Percentiles rank a stretch among this genome's conserved stretches.
Conservation (phyloP, 306 rosid species). For the Sicyos edulis region DNA sequence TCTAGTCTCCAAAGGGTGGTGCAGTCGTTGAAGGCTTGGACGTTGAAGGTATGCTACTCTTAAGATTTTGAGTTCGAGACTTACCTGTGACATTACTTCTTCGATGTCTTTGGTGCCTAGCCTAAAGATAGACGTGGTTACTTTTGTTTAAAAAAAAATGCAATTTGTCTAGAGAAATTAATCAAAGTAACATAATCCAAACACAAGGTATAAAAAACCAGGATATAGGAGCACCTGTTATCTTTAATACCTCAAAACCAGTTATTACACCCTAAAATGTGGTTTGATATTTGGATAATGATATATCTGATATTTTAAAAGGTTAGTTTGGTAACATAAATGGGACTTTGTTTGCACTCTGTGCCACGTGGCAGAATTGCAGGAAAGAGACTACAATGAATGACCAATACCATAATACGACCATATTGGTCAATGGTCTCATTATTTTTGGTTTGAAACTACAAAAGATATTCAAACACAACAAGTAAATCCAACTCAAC, state of each 20-base stretch:
- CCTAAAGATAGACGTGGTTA: too few species aligned
- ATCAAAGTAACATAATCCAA: too few species aligned
- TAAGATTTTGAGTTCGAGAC: too few species aligned
- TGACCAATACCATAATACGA: slow-evolving; percentile 37
- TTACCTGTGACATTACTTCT: too few species aligned
- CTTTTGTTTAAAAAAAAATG: too few species aligned
- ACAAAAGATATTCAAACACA: slow-evolving; percentile 4
- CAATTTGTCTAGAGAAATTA: too few species aligned
- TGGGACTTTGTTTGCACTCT: background rate
- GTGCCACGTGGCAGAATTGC: slow-evolving; percentile 39
- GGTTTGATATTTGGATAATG: background rate
- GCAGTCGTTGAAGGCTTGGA: too few species aligned
- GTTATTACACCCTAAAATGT: background rate
- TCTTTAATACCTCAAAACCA: background rate
- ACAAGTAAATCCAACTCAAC: background rate
- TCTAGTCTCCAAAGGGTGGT: too few species aligned
- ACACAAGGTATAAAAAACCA: too few species aligned
- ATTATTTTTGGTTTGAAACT: slow-evolving; percentile 61
- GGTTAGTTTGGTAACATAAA: background rate
- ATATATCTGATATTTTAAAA: background rate
- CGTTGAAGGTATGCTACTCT: too few species aligned
- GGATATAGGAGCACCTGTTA: background rate
- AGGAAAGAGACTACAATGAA: slow-evolving; percentile 45
- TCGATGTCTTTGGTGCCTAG: too few species aligned
- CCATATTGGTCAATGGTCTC: slow-evolving; percentile 45